phyloP scores from a whole-genome alignment of 2,329 filamentous ascomycete genomes.

The Emergomyces pasteurianus region DNA sequence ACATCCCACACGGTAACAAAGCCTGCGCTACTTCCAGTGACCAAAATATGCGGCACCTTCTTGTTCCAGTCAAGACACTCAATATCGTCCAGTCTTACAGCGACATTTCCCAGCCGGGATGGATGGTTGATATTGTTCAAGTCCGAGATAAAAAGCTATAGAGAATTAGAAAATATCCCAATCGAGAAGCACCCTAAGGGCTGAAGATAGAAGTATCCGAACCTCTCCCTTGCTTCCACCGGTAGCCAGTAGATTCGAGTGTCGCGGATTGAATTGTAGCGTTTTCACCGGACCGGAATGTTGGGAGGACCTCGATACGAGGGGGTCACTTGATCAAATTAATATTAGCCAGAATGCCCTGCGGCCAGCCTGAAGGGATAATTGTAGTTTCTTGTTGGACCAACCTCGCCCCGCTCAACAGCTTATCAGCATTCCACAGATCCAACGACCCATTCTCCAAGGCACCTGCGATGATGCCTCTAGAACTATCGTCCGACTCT shows the following conservation, averaged over 20 bases:
- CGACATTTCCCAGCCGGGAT: constrained; percentile 76
- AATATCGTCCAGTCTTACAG: constrained; percentile 84
- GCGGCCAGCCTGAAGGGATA: background rate
- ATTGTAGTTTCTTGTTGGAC: constrained; percentile 8
- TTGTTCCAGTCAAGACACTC: constrained; percentile 98
- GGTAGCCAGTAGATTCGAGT: constrained; percentile 81
- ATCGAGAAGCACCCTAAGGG: constrained; percentile 3
- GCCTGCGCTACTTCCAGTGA: constrained; percentile 82
- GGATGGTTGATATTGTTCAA: constrained; percentile 79
- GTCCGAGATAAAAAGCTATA: constrained; percentile 76
- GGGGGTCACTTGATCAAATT: constrained; percentile 46
- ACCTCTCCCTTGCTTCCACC: constrained; percentile 85
- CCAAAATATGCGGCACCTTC: constrained; percentile 91
- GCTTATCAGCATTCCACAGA: constrained; percentile 77
- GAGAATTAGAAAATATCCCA: background rate
- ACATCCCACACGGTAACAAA: constrained; percentile 98
- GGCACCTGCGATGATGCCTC: constrained; percentile 86
- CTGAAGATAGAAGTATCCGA: constrained; percentile 4
- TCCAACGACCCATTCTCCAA: constrained; percentile 89
- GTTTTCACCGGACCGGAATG: constrained; percentile 89
- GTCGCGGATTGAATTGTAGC: constrained; percentile 89
- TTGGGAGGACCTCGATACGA: constrained; percentile 76
- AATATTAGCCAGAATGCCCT: background rate
- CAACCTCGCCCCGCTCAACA: constrained; percentile 42
- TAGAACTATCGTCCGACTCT: constrained; percentile 62